Base-by-base conservation (phyloP, 2,329 filamentous ascomycete genomes). In the Fusarium fujikuroi region DNA sequence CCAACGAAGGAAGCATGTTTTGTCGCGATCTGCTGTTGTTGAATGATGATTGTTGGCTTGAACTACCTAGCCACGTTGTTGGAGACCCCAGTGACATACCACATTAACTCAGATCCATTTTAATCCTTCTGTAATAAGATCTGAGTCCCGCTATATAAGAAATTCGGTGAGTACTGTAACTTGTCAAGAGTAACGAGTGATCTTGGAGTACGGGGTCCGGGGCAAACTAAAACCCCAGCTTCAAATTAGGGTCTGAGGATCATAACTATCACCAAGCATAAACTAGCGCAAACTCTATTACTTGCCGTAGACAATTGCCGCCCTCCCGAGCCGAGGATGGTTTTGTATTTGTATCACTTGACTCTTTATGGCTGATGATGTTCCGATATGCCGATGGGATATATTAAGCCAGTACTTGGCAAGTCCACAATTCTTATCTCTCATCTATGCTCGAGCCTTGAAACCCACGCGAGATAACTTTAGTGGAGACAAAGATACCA, bases 401-500 rank as follows among this genome's bases (percentile, higher is more conserved):
- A 40, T 39, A 54, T n/a, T 21, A 23, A 30, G 52, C 7, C 19
- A 30, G 30, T 2, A 4, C 9, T 18, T 18, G 18, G 19, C 10
- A 39, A 39, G 23, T 30, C 14, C 34, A 8, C 1, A 18, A 18
- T 12, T 14, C 9, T 30, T 28, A 14, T 32, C 30, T 25, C 4
- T 7, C 7, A 1, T n/a, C 21, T n/a, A 39, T n/a, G 5, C 12
- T 52, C 12, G 21, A 4, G 3, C 40, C 15, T 23, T 6, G 16
- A 4, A 16, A 23, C 9, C 23, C 9, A 16, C 40, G 14, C 9
- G 14, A 50, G 19, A 23, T 5, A 11, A 34, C 9, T 4, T 2
- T 5, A 1, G 19, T 14, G 30, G n/a, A 19, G 9, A 30, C 3
- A 7, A 30, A 18, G 1, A 19, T 21, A n/a, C 3, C 9, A 40